Conservation (phyloP, 208 protist genomes). For the Wallacemonas sp. region DNA sequence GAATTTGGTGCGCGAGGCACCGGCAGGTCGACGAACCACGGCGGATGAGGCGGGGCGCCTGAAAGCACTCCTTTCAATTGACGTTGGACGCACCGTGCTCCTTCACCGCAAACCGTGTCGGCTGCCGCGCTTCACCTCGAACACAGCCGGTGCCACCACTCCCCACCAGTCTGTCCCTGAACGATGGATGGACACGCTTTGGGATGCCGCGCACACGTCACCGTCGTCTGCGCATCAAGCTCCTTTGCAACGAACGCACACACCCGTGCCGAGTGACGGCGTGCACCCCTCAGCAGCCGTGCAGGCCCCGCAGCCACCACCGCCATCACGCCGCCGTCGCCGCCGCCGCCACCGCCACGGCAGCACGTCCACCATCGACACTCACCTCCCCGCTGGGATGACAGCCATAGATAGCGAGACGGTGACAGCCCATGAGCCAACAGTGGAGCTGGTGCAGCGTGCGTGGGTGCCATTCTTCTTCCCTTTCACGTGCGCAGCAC, state of each 20-base stretch:
- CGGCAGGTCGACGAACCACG: no score
- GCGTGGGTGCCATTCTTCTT: conserved; percentile 1
- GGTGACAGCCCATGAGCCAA: no score
- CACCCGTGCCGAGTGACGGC: no score
- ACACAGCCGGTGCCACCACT: no score
- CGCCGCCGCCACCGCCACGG: background rate
- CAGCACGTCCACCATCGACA: background rate
- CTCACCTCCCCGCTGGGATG: background rate
- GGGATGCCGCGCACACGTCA: background rate
- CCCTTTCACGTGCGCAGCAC: background rate
- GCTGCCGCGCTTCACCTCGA: background rate
- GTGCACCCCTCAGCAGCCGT: no score
- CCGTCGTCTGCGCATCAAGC: no score
- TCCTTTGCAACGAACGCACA: no score
- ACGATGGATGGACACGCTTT: conserved; percentile 3
- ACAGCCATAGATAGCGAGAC: no score
- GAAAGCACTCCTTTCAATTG: background rate
- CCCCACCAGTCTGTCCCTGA: background rate
- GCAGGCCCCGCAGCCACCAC: no score
- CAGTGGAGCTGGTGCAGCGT: no score
- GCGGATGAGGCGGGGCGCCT: background rate
- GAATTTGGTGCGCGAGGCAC: no score
- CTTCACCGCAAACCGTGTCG: background rate
- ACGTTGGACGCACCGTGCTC: background rate
- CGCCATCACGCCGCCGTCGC: no score